Conservation (phyloP, 129 eudicot genomes). For the Pulicaria dysenterica region DNA sequence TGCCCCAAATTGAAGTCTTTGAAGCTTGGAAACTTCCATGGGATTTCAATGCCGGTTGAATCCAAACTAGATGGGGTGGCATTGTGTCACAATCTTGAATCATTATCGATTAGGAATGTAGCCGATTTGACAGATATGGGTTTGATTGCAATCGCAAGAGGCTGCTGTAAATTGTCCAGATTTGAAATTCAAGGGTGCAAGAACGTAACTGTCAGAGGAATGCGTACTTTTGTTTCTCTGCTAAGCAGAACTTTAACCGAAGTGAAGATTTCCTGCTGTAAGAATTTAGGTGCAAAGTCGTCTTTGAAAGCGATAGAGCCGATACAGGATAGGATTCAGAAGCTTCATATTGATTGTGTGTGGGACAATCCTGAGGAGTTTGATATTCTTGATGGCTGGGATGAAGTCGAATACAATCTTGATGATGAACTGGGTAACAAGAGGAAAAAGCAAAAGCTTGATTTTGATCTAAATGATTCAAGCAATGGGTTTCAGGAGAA, state of each 20-base stretch:
- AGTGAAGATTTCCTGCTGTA: slow-evolving; percentile 78
- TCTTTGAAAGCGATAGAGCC: slow-evolving; percentile 80
- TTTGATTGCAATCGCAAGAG: slow-evolving; percentile 84
- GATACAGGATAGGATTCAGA: slow-evolving; percentile 51
- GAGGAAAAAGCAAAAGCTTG: slow-evolving; percentile 47
- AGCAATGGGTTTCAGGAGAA: slow-evolving; percentile 35
- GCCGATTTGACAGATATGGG: slow-evolving; percentile 81
- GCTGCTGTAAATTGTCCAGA: slow-evolving; percentile 68
- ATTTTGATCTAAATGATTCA: slow-evolving; percentile 44
- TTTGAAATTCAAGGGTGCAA: slow-evolving; percentile 80
- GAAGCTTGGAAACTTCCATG: slow-evolving; percentile 75
- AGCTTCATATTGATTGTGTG: slow-evolving; percentile 85
- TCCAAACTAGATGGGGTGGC: slow-evolving; percentile 82
- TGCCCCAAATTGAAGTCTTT: slow-evolving; percentile 63
- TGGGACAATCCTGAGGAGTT: slow-evolving; percentile 58
- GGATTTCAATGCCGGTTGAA: slow-evolving; percentile 70
- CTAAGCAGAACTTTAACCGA: slow-evolving; percentile 58
- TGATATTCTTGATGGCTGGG: slow-evolving; percentile 33
- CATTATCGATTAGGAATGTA: slow-evolving; percentile 70
- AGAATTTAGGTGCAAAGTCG: slow-evolving; percentile 63
- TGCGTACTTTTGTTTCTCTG: slow-evolving; percentile 75
- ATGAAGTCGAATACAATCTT: slow-evolving; percentile 26
- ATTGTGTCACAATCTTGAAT: slow-evolving; percentile 66
- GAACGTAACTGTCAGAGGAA: slow-evolving; percentile 67
- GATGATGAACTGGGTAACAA: slow-evolving; percentile 39